Conservation (phyloP, 2,329 filamentous ascomycete species). For the Xenosphaeropsis pyriputrescens region DNA sequence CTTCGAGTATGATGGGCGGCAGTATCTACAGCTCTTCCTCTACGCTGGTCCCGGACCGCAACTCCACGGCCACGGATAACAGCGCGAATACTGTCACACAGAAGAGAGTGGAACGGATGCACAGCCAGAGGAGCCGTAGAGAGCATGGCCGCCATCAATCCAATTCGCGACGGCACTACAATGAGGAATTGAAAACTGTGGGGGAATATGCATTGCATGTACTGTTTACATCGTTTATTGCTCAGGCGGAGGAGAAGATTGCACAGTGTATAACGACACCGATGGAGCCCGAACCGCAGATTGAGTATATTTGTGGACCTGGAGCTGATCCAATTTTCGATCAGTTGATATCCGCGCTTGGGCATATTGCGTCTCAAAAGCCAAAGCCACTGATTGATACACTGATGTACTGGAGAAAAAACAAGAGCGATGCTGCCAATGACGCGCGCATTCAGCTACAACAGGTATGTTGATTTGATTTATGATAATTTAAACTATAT, state of each 20-base stretch:
- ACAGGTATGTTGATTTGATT: conserved; percentile 20
- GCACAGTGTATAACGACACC: conserved; percentile 72
- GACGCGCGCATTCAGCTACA: conserved; percentile 46
- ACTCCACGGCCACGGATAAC: conserved; percentile 27
- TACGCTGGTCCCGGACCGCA: conserved; percentile 17
- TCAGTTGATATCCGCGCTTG: conserved; percentile 82
- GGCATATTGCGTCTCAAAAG: conserved; percentile 86
- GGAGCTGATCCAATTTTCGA: conserved; percentile 83
- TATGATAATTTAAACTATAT: conserved; percentile 5
- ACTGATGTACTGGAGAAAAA: conserved; percentile 96
- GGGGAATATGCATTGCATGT: conserved; percentile 96
- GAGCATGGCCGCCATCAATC: conserved; percentile 58
- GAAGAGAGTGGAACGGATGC: conserved; percentile 43
- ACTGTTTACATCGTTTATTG: conserved; percentile 93
- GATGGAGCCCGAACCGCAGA: conserved; percentile 65
- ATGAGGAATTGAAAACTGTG: conserved; percentile 78
- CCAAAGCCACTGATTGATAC: conserved; percentile 93
- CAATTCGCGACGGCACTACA: conserved; percentile 45
- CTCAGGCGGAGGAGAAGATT: conserved; percentile 92
- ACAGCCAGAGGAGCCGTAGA: conserved; percentile 54
- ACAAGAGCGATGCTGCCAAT: conserved; percentile 78
- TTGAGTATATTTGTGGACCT: conserved; percentile 82
- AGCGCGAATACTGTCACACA: conserved; percentile 27
- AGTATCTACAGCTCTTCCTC: conserved; percentile 15
- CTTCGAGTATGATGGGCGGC: conserved; percentile 11